phyloP scores from a whole-genome alignment of 192 early-diverging fungal genomes.

The Umbelopsis vinacea region DNA sequence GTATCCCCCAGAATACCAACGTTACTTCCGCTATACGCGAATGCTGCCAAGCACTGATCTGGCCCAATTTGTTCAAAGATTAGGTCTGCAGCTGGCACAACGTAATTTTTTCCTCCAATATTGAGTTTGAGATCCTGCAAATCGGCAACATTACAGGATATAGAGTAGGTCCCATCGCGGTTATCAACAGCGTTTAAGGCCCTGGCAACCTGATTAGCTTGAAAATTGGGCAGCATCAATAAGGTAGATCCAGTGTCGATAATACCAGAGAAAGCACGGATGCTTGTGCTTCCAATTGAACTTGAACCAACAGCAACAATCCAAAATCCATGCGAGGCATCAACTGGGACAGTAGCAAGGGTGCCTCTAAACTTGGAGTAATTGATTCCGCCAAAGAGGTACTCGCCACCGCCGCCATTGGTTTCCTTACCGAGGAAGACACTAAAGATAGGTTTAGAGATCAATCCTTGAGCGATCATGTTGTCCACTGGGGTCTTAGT shows the following conservation, averaged over 20 bases:
- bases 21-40: slow-evolving; percentile 19
- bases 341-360: slow-evolving; percentile 44
- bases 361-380: slow-evolving; percentile 33
- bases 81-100: slow-evolving; percentile 10
- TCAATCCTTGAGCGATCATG: slow-evolving; percentile 49
- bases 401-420: slow-evolving; percentile 46
- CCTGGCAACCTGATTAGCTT: slow-evolving; percentile 52
- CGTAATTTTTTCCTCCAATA: slow-evolving; percentile 23
- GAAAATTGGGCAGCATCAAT: slow-evolving; percentile 59
- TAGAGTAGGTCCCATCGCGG: slow-evolving; percentile 34
- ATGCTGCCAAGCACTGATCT: slow-evolving; percentile 31
- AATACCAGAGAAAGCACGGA: slow-evolving; percentile 39
- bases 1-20: slow-evolving; percentile 60
- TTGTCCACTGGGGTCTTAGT: slow-evolving; percentile 58
- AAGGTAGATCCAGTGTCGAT: slow-evolving; percentile 72
- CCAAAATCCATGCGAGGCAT: slow-evolving; percentile 17
- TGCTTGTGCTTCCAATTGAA: not conserved
- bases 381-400: slow-evolving; percentile 48
- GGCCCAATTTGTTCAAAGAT: slow-evolving; percentile 15
- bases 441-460: slow-evolving; percentile 61
- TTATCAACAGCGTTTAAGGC: slow-evolving; percentile 44
- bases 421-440: slow-evolving; percentile 54
- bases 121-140: slow-evolving; percentile 19
- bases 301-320: slow-evolving; percentile 27
- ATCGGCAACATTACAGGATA: slow-evolving; percentile 17